A percentile compares a stretch with the other conserved stretches of the same genome.
Evolutionary conservation across 176 grass and related monocot species (phyloP).

Genomic region (Puya raimondii): DNA sequence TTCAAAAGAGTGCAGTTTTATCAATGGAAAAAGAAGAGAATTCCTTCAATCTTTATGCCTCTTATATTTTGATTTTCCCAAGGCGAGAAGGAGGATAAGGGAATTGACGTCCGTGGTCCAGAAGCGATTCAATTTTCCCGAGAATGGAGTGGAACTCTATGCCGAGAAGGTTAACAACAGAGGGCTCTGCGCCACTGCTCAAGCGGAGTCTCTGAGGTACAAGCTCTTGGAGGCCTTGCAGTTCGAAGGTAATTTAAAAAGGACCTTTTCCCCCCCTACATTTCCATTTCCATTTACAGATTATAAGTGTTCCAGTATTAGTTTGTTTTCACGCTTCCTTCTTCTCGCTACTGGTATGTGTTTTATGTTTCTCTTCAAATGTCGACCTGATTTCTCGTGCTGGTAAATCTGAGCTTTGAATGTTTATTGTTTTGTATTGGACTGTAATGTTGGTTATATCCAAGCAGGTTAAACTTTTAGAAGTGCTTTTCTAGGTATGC

Average conservation of each 20-base stretch:
- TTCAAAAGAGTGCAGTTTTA: neutral
- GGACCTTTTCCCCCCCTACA: neutral
- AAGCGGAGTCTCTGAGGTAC: constrained; percentile 73
- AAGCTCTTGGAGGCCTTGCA: constrained; percentile 71
- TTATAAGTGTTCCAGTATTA: too few relatives aligned
- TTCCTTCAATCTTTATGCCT: neutral
- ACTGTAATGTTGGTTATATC: too few relatives aligned
- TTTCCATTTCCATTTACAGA: neutral
- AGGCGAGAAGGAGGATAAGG: constrained; percentile 64
- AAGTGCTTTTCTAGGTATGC: too few relatives aligned
- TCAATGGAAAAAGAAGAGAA: neutral
- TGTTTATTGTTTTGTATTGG: too few relatives aligned
- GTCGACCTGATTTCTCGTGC: too few relatives aligned
- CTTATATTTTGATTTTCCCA: neutral
- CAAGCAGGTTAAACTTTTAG: too few relatives aligned
- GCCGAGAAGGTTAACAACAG: constrained; percentile 75
- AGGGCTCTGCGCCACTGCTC: constrained; percentile 70
- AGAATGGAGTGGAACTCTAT: constrained; percentile 69
- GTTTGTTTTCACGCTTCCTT: too few relatives aligned
- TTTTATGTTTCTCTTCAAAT: too few relatives aligned
- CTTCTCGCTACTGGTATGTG: too few relatives aligned
- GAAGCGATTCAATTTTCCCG: constrained; percentile 77
- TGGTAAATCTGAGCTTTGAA: too few relatives aligned
- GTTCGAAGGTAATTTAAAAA: constrained; percentile 52
- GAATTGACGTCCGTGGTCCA: constrained; percentile 73